Evolutionary conservation across 1,139 yeast species (phyloP), one percentile per base, ranked within the genome.

Genomic region (Pneumocystis oryctolagi): DNA sequence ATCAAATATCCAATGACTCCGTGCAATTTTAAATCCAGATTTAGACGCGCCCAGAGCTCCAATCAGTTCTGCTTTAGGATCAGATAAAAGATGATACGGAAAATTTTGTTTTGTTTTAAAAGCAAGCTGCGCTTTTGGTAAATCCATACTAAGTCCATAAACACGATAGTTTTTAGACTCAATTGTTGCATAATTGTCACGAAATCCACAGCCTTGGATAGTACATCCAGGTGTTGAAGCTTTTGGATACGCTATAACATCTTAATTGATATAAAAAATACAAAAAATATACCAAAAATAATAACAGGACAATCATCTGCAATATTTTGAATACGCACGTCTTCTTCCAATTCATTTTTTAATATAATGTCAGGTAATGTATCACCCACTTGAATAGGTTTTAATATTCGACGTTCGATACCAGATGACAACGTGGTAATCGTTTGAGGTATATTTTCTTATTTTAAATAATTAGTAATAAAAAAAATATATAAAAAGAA

Each of bases 171-270:
- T 70, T 62, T 80, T 77, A 31, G 77, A 73, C 59, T 77, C 74
- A 69, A 88, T 80, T 60, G 80, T 79, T 14, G 79, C 77, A 71
- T 76, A 84, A 69, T 82, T 82, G 68, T 82, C 84, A 70, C 92
- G 84, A 73, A 87, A 92, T 0, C 96, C 97, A 73, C 87, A 81
- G 1, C 89, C 97, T 31, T 18, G 60, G 28, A 61, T 40, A 28
- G 78, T 89, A 74, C 97, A 90, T 1, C 97, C 97, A 0, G 97
- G 96, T 0, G 98, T 92, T 42, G 86, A 84, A 0, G 97, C 98
- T 71, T 81, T 86, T 63, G 98, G 97, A 71, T 89, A 92, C 18
- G 96, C 82, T 80, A 62, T 87, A 35, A 12, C 5, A 20, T 47
- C 14, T 47, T n/a, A 47, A 12, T 18, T 14, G 25, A 2, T 18